Evolutionary conservation across 192 early-diverging fungal genomes (phyloP).

Genomic region (Coemansia sp.): DNA sequence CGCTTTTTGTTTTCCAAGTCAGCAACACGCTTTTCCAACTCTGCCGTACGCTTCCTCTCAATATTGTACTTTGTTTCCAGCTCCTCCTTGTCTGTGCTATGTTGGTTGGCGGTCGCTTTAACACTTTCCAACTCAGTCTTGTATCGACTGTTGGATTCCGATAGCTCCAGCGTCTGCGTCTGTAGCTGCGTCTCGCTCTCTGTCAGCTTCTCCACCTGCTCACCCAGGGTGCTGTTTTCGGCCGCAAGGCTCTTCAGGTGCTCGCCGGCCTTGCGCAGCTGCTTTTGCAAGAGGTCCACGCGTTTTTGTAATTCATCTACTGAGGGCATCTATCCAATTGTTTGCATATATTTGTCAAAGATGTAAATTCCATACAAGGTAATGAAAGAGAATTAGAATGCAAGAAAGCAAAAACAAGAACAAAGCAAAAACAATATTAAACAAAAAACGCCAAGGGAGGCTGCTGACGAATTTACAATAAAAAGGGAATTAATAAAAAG

Average conservation of each 20-base stretch:
- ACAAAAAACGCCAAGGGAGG: background rate
- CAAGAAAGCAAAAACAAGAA: background rate
- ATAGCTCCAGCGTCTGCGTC: constrained; percentile 25
- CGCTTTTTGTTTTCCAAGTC: constrained; percentile 15
- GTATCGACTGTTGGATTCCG: background rate
- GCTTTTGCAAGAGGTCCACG: constrained; percentile 46
- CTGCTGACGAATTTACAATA: background rate
- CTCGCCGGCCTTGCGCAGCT: constrained; percentile 55
- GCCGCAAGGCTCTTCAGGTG: constrained; percentile 54
- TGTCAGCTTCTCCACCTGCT: constrained; percentile 49
- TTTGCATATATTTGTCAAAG: background rate
- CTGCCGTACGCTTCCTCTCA: background rate
- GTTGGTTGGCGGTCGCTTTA: constrained; percentile 9
- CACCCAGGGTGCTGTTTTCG: constrained; percentile 55
- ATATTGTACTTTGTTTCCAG: constrained; percentile 19
- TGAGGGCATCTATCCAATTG: constrained; percentile 23
- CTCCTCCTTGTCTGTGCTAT: constrained; percentile 4
- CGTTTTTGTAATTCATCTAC: constrained; percentile 50
- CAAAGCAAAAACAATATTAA: background rate
- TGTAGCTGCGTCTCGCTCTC: constrained; percentile 26
- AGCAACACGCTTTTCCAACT: constrained; percentile 22
- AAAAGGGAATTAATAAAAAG: background rate
- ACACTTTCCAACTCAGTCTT: constrained; percentile 20
- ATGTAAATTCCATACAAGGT: constrained; percentile 11
- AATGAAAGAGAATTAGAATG: background rate